Percentiles rank a stretch among this genome's conserved stretches.
Evolutionary conservation across 2,329 filamentous ascomycete genomes (phyloP).

Genomic region (Cercospora sp.): DNA sequence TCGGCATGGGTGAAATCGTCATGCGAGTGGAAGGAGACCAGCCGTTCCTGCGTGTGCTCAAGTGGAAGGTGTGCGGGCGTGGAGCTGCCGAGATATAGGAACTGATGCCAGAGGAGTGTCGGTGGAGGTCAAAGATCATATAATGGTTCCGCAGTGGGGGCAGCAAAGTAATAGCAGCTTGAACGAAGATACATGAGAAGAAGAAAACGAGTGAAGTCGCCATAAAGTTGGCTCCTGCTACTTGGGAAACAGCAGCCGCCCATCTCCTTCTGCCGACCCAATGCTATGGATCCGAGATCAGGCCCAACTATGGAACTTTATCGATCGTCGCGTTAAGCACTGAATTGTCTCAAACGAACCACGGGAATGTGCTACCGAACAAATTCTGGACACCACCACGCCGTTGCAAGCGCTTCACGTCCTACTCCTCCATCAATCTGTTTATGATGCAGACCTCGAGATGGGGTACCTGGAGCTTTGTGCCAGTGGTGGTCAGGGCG

Average conservation of each 20-base stretch:
- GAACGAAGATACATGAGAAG: neutral
- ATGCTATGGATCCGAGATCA: slow-evolving; percentile 13
- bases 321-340: slow-evolving; percentile 9
- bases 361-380: neutral
- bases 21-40: neutral
- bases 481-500: neutral
- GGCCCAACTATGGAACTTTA: slow-evolving; percentile 16
- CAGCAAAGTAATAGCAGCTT: neutral
- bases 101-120: neutral
- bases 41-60: neutral
- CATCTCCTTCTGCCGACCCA: slow-evolving; percentile 13
- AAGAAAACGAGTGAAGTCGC: slow-evolving; percentile 12
- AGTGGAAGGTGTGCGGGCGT: neutral
- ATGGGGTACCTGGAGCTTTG: neutral
- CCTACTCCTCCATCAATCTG: neutral
- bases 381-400: neutral
- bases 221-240: slow-evolving; percentile 18
- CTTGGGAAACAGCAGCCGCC: slow-evolving; percentile 7
- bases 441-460: neutral
- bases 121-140: neutral
- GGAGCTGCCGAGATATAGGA: neutral
- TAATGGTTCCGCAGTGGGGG: neutral
- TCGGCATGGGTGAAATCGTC: neutral
- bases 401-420: neutral
- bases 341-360: slow-evolving; percentile 1